Conservation (phyloP, 2,329 filamentous ascomycete species). For the Pseudogymnoascus sp. region DNA sequence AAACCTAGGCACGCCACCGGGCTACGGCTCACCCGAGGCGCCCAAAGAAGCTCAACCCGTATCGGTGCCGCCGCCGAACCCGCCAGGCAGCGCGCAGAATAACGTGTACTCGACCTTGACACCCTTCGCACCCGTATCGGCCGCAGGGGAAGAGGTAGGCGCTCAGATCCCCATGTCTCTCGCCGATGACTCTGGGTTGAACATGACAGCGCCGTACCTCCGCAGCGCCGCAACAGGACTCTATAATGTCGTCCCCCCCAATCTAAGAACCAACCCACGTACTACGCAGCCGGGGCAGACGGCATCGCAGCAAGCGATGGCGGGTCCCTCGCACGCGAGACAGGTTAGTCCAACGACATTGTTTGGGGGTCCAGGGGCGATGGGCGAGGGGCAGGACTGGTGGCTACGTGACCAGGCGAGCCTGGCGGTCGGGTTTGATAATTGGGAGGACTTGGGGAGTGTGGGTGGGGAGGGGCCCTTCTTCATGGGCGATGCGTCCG, state of each 20-base stretch:
- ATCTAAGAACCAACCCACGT: background rate
- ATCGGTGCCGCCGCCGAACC: background rate
- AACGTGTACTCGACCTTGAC: conserved; percentile 1
- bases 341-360: conserved; percentile 40
- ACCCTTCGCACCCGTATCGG: conserved; percentile 5
- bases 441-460: conserved; percentile 38
- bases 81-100: conserved; percentile 6
- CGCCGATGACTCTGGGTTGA: conserved; percentile 6
- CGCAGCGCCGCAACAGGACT: background rate
- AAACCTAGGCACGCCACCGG: background rate
- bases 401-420: conserved; percentile 55
- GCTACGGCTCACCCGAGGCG: background rate
- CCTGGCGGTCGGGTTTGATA: conserved; percentile 53
- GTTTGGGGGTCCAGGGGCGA: conserved; percentile 51
- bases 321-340: background rate
- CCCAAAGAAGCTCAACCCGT: background rate
- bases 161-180: conserved; percentile 7
- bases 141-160: conserved; percentile 4
- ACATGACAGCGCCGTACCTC: conserved; percentile 8
- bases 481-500: background rate
- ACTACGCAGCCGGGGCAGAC: background rate
- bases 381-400: conserved; percentile 58
- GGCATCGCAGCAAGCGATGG: background rate
- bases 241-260: background rate
- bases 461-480: background rate